These are phyloP conservation scores for Cryoendolithus antarcticus DNA, from an alignment of 2,329 filamentous ascomycete species.

Conservation along the genomic window DNA sequence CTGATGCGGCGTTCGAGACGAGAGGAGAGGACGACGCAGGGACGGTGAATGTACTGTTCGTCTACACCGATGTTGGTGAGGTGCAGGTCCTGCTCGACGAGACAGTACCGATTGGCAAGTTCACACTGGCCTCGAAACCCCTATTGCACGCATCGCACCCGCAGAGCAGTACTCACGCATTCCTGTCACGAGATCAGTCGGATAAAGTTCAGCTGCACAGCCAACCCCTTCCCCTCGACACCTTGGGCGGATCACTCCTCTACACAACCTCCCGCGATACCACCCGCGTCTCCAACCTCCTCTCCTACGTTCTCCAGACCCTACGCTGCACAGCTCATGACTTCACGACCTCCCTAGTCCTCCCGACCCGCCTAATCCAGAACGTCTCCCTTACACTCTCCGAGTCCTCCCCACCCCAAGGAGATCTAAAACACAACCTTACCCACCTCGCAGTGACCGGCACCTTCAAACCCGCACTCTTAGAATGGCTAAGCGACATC, in stretches of 20 bases:
- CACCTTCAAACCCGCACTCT: constrained; percentile 60
- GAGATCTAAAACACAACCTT: constrained; percentile 60
- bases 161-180: constrained; percentile 60
- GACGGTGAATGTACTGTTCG: constrained; percentile 5
- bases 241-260: constrained; percentile 46
- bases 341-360: constrained; percentile 69
- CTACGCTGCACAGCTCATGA: constrained; percentile 68
- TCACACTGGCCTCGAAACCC: constrained; percentile 8
- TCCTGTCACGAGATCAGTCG: constrained; percentile 35
- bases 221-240: constrained; percentile 16
- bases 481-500: constrained; percentile 58
- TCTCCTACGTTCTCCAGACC: constrained; percentile 73
- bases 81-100: constrained; percentile 19
- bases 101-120: constrained; percentile 17
- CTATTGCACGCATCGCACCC: constrained; percentile 57
- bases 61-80: constrained; percentile 4
- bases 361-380: constrained; percentile 65
- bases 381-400: constrained; percentile 28
- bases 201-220: constrained; percentile 4
- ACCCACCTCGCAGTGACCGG: constrained; percentile 80
- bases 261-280: constrained; percentile 77
- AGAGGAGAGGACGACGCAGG: constrained; percentile 1
- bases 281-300: constrained; percentile 69
- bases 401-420: constrained; percentile 26
- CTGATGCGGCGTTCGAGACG: constrained; percentile 15